phyloP scores from a whole-genome alignment of 2,329 filamentous ascomycete genomes.

The Aspergillus pseudoterreus region DNA sequence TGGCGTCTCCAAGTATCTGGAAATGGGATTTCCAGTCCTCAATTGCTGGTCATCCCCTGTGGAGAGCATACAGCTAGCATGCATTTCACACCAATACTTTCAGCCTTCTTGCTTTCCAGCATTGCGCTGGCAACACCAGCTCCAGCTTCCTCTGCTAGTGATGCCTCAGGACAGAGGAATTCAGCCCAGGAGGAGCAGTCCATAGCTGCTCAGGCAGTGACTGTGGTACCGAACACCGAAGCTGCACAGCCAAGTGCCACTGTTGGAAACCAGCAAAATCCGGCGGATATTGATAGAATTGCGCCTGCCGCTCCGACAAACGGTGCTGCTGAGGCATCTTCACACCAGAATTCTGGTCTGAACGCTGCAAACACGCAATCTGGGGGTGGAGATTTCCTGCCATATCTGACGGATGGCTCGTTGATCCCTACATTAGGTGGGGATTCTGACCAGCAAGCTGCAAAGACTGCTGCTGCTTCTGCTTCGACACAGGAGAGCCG shows the following conservation, averaged over 20 bases:
- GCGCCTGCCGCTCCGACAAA: no score
- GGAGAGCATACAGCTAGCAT: constrained; percentile 11
- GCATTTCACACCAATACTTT: constrained; percentile 20
- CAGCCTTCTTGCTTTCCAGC: constrained; percentile 20
- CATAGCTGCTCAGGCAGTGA: constrained; percentile 8
- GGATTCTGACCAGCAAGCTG: background rate
- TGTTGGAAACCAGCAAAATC: no score
- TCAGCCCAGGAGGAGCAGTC: constrained; percentile 11
- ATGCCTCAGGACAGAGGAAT: constrained; percentile 11
- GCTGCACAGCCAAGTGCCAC: constrained; percentile 5
- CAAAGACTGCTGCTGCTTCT: constrained; percentile 1
- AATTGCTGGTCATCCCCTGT: constrained; percentile 14
- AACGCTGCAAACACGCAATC: background rate
- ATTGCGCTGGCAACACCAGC: constrained; percentile 19
- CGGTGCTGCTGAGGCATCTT: background rate
- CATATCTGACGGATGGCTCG: background rate
- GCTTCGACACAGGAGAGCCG: background rate
- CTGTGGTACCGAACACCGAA: constrained; percentile 3
- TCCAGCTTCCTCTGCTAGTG: constrained; percentile 13
- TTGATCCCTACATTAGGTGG: background rate
- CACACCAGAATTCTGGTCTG: constrained; percentile 1
- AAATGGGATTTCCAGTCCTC: constrained; percentile 10
- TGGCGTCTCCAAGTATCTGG: constrained; percentile 9
- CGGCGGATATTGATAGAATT: no score
- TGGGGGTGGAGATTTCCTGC: constrained; percentile 4